Percentiles rank a stretch among this genome's conserved stretches.
phyloP scores from a whole-genome alignment of 2,329 filamentous ascomycete genomes.

The Achaetomium macrosporum region DNA sequence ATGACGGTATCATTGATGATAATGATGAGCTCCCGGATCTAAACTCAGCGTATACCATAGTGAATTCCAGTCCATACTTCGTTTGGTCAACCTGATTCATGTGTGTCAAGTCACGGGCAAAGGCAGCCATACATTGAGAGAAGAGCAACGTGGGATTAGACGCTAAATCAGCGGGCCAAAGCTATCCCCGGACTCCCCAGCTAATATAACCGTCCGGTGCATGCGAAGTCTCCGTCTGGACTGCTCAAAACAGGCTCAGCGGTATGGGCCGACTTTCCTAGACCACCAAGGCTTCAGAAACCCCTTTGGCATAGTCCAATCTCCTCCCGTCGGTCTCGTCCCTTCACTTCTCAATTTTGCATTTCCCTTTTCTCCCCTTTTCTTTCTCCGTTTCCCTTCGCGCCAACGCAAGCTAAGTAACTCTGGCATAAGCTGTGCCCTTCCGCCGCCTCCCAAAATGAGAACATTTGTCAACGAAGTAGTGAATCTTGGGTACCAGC shows the following conservation, averaged over 20 bases:
- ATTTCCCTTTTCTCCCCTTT: background rate
- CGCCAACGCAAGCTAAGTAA: background rate
- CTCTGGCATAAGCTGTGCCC: background rate
- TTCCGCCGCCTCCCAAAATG: slow-evolving; percentile 10
- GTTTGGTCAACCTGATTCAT: background rate
- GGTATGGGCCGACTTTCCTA: slow-evolving; percentile 25
- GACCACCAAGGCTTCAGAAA: slow-evolving; percentile 23
- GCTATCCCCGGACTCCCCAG: slow-evolving; percentile 9
- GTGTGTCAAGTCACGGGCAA: background rate
- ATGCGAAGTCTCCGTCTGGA: background rate
- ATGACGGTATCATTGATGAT: background rate
- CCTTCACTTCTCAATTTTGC: slow-evolving; percentile 3
- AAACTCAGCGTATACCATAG: background rate
- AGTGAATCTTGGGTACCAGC: slow-evolving; percentile 19
- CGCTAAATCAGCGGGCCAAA: slow-evolving; percentile 11
- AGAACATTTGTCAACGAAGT: slow-evolving; percentile 17
- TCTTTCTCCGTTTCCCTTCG: background rate
- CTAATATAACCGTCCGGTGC: slow-evolving; percentile 2
- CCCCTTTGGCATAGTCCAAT: slow-evolving; percentile 24
- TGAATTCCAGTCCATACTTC: background rate
- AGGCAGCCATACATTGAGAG: background rate
- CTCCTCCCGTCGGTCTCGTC: slow-evolving; percentile 12
- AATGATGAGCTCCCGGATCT: background rate
- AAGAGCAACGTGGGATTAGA: background rate
- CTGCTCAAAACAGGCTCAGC: slow-evolving; percentile 18